Base-by-base conservation (phyloP, 192 early-diverging fungal genomes). In the Gonapodya prolifera region DNA sequence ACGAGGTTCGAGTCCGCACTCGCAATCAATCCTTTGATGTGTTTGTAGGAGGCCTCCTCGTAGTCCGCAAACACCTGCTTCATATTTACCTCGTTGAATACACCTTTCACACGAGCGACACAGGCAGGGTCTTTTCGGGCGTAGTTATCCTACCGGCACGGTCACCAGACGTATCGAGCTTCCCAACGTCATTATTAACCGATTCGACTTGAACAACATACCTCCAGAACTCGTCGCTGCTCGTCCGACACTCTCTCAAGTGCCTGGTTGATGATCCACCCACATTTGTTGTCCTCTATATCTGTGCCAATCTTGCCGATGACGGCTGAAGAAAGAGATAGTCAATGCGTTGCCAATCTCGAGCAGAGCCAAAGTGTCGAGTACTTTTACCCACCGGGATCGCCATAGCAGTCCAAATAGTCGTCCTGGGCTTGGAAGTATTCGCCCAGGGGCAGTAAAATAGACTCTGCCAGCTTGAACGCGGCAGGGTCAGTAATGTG, bases 391-490 rank as follows among this genome's bases (percentile, higher is more conserved):
- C n/a, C n/a, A n/a, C n/a, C 69, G 94, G 34, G 80, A 1, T 86
- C 88, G 78, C 93, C 97, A 79, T 91, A 99, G 87, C 96, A 98
- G 86, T 99, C 97, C 82, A 99, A 82, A 81, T 94, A 99, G 81
- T 99, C 97, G 82, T 99, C 97, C 82, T 99, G 97, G 75, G 96
- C 87, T 86, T 99, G 97, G 90, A 99, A 99, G 83, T 99, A 99
- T 84, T 96, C 94, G 35, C 97, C 97, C 34, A 99, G 84, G 2
- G 97, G 96, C 70, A 99, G 86, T 61, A 99, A 87, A 34, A 99
- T 93, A 45, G 85, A 86, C 81, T 90, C 85, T 30, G 96, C 94
- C 76, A 94, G 89, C 84, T 91, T 83, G 89, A 88, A 96, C 30
- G 93, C 91, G 30, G 80, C 80, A 79, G 91, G 91, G n/a, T 90